Conservation (phyloP, 1,284 basidiomycete genomes). For the Chalciporus sp. region DNA sequence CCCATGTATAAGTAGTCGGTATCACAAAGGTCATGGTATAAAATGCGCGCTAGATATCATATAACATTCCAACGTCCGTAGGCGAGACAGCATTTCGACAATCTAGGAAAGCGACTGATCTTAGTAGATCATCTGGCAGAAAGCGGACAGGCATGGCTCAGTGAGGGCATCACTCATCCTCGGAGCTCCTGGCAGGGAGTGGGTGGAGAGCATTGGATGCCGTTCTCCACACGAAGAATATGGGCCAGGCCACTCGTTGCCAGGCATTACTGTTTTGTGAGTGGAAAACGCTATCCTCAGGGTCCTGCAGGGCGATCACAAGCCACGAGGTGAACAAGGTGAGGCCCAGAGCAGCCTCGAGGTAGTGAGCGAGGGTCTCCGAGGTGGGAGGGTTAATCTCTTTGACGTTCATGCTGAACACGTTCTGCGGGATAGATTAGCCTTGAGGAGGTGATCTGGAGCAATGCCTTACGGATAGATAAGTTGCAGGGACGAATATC, state of each 20-base stretch:
- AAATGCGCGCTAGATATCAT: too few relatives aligned
- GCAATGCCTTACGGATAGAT: constrained; percentile 40
- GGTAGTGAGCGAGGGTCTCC: constrained; percentile 35
- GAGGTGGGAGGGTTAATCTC: constrained; percentile 35
- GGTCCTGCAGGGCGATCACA: constrained; percentile 11
- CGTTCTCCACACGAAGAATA: constrained; percentile 7
- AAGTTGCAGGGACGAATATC: constrained; percentile 33
- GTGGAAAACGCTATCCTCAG: constrained; percentile 10
- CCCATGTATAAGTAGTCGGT: too few relatives aligned
- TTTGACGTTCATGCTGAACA: constrained; percentile 52
- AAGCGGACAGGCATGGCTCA: too few relatives aligned
- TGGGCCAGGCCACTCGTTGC: constrained; percentile 21
- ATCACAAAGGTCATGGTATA: too few relatives aligned
- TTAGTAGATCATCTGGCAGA: too few relatives aligned
- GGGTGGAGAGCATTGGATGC: background rate
- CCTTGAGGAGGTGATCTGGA: background rate
- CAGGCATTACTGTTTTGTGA: constrained; percentile 1
- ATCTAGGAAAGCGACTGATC: too few relatives aligned
- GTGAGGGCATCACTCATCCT: too few relatives aligned
- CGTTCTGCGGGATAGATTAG: constrained; percentile 25
- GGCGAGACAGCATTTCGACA: too few relatives aligned
- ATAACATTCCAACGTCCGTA: too few relatives aligned
- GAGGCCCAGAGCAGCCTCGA: constrained; percentile 12
- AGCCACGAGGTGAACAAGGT: constrained; percentile 23
- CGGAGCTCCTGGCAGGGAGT: background rate